Base-by-base conservation (phyloP, 129 eudicot genomes). In the Sambucus nigra region DNA sequence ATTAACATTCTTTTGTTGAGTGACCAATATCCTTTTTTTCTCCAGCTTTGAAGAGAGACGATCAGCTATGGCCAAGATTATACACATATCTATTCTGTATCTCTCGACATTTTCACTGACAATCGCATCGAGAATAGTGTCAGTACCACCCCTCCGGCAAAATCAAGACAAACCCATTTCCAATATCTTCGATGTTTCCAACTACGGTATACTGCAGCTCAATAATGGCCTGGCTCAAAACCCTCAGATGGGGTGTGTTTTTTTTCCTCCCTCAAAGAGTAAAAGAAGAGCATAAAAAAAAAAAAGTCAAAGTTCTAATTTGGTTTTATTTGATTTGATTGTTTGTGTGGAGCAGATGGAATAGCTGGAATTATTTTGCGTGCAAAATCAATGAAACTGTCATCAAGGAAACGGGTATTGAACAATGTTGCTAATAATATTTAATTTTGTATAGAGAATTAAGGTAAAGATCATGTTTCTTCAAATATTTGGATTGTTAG, bases 351-450 rank as follows among this genome's bases (percentile, higher is more conserved):
- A 28, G 64, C 88, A 92, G 99, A 61, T 92, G 99, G 99, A 92
- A 74, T 62, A 92, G 95, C 71, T 92, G 99, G 99, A 92, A 92
- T 64, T 92, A 66, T 71, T 92, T 92, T 42, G 95, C 84, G 7
- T 92, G 99, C 65, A 51, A 92, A 32, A 86, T 92, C 55, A 82
- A 75, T 59, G 99, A 86, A 66, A 72, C 81, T 9, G 82, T 92
- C n/a, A 86, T 92, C 72, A 86, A 62, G 68, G 95, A 91, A 76
- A 85, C 98, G 74, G 98, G 98, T 91, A 33, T 7, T 55, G 1
- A 12, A 10, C 33, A 18, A 23, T 42, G 26, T 25, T 53, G 54
- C 22, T 28, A 20, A 0, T 42, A 8, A 12, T 24, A n/a, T 12
- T 11, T 0, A 31, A 9, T 31, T 31, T 9, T 31, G n/a, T n/a